phyloP scores from a whole-genome alignment of 495 filamentous ascomycete genomes.

The Tuber calosporum region DNA sequence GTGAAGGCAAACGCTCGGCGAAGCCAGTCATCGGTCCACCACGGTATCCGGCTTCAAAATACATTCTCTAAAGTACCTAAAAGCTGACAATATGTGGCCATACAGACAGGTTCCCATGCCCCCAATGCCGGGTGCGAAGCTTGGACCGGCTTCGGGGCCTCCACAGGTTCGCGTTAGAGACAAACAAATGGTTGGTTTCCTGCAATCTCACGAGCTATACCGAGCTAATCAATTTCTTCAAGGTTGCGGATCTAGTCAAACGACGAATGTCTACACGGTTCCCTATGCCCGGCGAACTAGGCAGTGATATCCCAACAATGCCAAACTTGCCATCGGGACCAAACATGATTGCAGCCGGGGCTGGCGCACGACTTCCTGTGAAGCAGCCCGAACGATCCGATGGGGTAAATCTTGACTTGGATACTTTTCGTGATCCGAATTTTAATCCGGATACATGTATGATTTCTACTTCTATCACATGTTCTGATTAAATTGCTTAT shows the following conservation, averaged over 20 bases:
- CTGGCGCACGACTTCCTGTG: constrained; percentile 34
- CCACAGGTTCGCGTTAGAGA: constrained; percentile 39
- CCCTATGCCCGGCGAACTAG: constrained; percentile 45
- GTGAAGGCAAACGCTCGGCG: constrained; percentile 17
- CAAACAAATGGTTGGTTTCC: constrained; percentile 32
- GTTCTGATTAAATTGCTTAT: not conserved
- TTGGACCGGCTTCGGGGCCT: constrained; percentile 12
- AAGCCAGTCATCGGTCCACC: constrained; percentile 41
- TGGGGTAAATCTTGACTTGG: constrained; percentile 55
- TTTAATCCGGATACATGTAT: constrained; percentile 59
- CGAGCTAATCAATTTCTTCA: constrained; percentile 2
- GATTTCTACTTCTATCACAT: constrained; percentile 19
- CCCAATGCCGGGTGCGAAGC: constrained; percentile 40
- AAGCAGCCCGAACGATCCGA: constrained; percentile 21
- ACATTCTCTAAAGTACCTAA: not conserved
- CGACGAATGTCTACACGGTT: constrained; percentile 87
- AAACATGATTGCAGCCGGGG: constrained; percentile 26
- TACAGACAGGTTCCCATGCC: constrained; percentile 41
- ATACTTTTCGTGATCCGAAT: constrained; percentile 70
- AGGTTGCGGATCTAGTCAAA: constrained; percentile 76
- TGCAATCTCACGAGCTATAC: not conserved
- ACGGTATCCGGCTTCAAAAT: constrained; percentile 21
- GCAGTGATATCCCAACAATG: constrained; percentile 30
- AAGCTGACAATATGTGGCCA: not conserved
- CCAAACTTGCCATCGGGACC: constrained; percentile 37